Percentiles rank a stretch among this genome's conserved stretches.
Evolutionary conservation across 139 green algal genomes (phyloP).

Genomic region (Coccomyxa sp.): DNA sequence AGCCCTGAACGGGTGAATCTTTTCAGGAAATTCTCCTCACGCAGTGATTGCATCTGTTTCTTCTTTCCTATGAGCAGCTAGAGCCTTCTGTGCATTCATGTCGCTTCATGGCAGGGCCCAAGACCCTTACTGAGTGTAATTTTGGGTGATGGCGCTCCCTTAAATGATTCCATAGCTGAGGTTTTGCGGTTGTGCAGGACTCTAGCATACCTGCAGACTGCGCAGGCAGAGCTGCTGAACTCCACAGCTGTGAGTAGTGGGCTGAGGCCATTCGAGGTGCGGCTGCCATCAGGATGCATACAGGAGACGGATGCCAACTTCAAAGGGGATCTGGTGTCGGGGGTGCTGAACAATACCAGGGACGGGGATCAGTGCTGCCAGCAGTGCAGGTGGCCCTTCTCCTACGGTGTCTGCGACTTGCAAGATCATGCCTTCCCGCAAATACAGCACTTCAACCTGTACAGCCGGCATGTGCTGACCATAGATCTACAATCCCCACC

Average conservation of each 20-base stretch:
- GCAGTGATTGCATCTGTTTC: neutral
- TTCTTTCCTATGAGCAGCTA: neutral
- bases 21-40: neutral
- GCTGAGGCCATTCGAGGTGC: slow-evolving; percentile 8
- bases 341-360: neutral
- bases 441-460: neutral
- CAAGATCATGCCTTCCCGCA: neutral
- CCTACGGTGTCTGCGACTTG: neutral
- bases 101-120: neutral
- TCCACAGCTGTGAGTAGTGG: neutral
- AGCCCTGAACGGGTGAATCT: neutral
- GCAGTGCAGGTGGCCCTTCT: neutral
- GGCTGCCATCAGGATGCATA: slow-evolving; percentile 11
- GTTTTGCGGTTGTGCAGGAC: neutral
- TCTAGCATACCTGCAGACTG: slow-evolving; percentile 3
- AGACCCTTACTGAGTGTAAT: neutral
- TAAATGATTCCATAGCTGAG: too few relatives aligned
- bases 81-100: neutral
- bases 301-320: slow-evolving; percentile 7
- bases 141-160: too few relatives aligned
- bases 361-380: neutral
- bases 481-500: neutral
- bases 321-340: neutral
- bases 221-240: neutral
- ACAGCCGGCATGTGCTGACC: neutral